phyloP scores from a whole-genome alignment of 495 filamentous ascomycete species.

The Neurospora sp. region DNA sequence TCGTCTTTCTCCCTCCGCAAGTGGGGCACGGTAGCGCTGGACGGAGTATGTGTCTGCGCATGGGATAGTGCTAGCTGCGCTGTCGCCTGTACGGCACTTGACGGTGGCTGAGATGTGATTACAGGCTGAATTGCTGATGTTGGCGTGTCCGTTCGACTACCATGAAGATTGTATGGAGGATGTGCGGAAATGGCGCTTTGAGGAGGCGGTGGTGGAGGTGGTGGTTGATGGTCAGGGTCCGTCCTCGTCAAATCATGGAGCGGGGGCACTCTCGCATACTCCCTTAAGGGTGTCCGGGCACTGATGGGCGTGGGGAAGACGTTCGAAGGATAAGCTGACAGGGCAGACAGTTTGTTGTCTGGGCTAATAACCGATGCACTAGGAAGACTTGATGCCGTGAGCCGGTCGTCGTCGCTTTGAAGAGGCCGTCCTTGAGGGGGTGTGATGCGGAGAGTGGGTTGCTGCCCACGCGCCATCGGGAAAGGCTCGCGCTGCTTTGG shows the following conservation, averaged over 20 bases:
- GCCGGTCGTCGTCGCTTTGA: constrained; percentile 39
- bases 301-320: constrained; percentile 46
- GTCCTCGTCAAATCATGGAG: constrained; percentile 44
- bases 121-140: constrained; percentile 22
- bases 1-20: constrained; percentile 74
- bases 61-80: constrained; percentile 51
- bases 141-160: constrained; percentile 35
- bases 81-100: constrained; percentile 39
- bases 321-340: constrained; percentile 37
- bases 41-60: constrained; percentile 31
- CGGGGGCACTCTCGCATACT: constrained; percentile 44
- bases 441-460: constrained; percentile 40
- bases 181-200: constrained; percentile 16
- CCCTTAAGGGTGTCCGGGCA: constrained; percentile 36
- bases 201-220: constrained; percentile 13
- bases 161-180: constrained; percentile 27
- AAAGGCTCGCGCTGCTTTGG: constrained; percentile 39
- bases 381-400: constrained; percentile 37
- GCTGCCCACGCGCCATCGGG: constrained; percentile 42
- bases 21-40: background rate
- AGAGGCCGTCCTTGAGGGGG: constrained; percentile 42
- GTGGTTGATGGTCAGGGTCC: constrained; percentile 27
- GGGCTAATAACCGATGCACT: constrained; percentile 43
- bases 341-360: constrained; percentile 43
- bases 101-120: constrained; percentile 21